These are phyloP conservation scores for Psilocybe cubensis DNA, from an alignment of 768 basidiomycete species.

Conservation along the genomic window DNA sequence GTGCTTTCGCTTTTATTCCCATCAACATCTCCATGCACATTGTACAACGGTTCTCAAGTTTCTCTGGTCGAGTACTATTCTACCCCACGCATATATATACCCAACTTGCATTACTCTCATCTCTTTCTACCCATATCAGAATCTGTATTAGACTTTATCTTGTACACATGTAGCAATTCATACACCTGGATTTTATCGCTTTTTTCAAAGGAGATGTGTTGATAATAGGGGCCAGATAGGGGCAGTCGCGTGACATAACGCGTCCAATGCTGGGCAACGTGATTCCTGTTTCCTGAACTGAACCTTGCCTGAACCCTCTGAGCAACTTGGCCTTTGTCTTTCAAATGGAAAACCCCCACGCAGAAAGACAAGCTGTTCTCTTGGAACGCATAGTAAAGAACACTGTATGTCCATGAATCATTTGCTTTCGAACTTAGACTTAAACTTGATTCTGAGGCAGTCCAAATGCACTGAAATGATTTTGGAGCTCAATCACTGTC, in stretches of 20 bases:
- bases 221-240: neutral
- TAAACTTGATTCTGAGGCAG: conserved; percentile 39
- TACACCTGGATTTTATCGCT: neutral
- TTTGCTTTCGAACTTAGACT: neutral
- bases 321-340: too few species aligned
- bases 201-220: too few species aligned
- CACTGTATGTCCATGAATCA: conserved; percentile 53
- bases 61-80: neutral
- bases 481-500: conserved; percentile 83
- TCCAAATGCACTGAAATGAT: conserved; percentile 94
- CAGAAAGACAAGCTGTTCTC: conserved; percentile 88
- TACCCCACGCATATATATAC: conserved; percentile 5
- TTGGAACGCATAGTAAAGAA: conserved; percentile 92
- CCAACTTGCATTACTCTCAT: conserved; percentile 6
- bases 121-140: neutral
- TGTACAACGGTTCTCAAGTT: neutral
- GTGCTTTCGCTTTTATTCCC: neutral
- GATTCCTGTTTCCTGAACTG: neutral
- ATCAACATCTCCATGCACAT: neutral
- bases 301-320: neutral
- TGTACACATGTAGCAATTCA: conserved; percentile 1
- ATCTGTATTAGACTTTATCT: conserved; percentile 1
- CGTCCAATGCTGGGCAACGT: neutral
- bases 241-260: conserved; percentile 16
- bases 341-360: conserved; percentile 96